Conservation (phyloP, 2,329 filamentous ascomycete species). For the Monosporascus sp. region DNA sequence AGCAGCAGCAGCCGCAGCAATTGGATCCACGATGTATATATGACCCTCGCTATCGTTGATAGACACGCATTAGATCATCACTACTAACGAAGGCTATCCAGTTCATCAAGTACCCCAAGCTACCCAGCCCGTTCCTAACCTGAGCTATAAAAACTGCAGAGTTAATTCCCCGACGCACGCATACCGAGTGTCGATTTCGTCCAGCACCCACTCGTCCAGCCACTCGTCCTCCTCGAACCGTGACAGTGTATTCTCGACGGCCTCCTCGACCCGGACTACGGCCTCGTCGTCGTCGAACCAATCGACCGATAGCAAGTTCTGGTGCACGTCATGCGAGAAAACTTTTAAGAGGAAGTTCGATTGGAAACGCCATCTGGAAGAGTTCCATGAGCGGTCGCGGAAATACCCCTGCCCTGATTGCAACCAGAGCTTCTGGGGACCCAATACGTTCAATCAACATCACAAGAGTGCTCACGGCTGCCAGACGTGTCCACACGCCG, state of each 20-base stretch:
- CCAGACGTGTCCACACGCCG: conserved; percentile 59
- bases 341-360: conserved; percentile 64
- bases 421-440: conserved; percentile 62
- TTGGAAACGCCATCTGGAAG: conserved; percentile 65
- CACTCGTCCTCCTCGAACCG: conserved; percentile 25
- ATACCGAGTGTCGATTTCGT: conserved; percentile 25
- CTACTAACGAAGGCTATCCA: not conserved
- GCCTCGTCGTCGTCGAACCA: conserved; percentile 20
- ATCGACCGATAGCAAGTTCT: conserved; percentile 23
- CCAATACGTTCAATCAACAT: conserved; percentile 63
- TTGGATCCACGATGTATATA: conserved; percentile 10
- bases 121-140: conserved; percentile 19
- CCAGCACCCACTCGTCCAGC: conserved; percentile 17
- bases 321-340: conserved; percentile 49
- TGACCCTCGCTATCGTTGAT: conserved; percentile 1
- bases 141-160: conserved; percentile 21
- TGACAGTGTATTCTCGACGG: conserved; percentile 26
- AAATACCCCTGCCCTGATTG: conserved; percentile 65
- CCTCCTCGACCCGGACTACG: conserved; percentile 23
- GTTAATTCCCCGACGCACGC: conserved; percentile 12
- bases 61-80: no score
- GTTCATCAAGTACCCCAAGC: conserved; percentile 4
- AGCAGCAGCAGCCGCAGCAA: conserved; percentile 1
- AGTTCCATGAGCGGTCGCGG: conserved; percentile 63
- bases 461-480: conserved; percentile 61